Evolutionary conservation across 495 filamentous ascomycete species (phyloP), one percentile per base, ranked within the genome.

Genomic region (Penicillium tannophilum): DNA sequence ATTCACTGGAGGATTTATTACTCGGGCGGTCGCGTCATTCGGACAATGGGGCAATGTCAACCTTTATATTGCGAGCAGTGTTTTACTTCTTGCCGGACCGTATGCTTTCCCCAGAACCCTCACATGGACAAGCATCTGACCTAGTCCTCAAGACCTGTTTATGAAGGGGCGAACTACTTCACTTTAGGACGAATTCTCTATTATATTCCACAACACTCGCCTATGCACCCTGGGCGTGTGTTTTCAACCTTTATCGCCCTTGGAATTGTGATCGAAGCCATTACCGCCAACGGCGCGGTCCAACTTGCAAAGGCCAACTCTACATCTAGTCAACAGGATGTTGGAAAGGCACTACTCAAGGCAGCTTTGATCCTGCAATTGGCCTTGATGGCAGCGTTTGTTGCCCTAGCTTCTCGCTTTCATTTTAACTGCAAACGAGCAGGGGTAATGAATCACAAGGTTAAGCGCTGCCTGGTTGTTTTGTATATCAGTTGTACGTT

Each of bases 161-260:
- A 89, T 59, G 87, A 90, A 61, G 82, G 86, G 0, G 80, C 84
- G 28, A 90, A 94, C 68, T 94, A 91, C 71, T 80, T 90, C 62
- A 82, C 87, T 53, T 83, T 93, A 20, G 90, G 88, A 24, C 86
- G 90, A 7, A 84, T 89, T 49, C 79, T 94, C 4, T 90, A 88
- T 73, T 92, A 91, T 72, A 84, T 90, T 31, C 90, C 90, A 0
- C 88, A 92, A 60, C 82, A 87, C 59, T 86, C 89, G 0, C 88
- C 89, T 0, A 86, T 93, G 54, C 88, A 93, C 67, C 90, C 90
- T 0, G 89, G 88, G 3, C 84, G 88, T 2, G 88, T 92, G 19
- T 76, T 90, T 55, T 86, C 85, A 5, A 90, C 89, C n/a, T 93
- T 94, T 65, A 72, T 85, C 46, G 84, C 81, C 30, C 68, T 93